These are phyloP conservation scores for Ophiostoma sp. DNA, from an alignment of 2,329 filamentous ascomycete species.

Conservation along the genomic window DNA sequence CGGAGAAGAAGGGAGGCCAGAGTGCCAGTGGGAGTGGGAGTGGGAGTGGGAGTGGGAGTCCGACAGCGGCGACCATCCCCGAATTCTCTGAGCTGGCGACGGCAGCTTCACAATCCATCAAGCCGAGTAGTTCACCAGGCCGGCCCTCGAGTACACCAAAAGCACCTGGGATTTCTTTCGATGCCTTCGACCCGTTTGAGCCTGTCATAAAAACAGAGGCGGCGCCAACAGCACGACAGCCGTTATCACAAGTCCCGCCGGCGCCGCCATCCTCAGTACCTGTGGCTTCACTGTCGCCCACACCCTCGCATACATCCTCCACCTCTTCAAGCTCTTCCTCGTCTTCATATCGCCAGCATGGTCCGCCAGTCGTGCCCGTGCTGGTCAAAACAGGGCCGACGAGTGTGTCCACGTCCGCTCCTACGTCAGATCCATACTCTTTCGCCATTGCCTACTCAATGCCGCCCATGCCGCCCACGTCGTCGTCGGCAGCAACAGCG, in stretches of 20 bases:
- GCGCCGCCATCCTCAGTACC: background rate
- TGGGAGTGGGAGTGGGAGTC: background rate
- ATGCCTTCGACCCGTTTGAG: background rate
- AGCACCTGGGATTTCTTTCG: background rate
- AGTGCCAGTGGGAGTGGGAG: background rate
- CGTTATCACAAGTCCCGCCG: background rate
- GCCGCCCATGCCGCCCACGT: background rate
- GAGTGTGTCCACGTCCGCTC: background rate
- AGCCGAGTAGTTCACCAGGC: background rate
- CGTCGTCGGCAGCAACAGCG: background rate
- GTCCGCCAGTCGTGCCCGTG: background rate
- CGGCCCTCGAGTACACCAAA: too few relatives aligned
- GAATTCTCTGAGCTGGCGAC: slow-evolving; percentile 25
- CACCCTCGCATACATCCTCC: background rate
- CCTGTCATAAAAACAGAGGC: slow-evolving; percentile 6
- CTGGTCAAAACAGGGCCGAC: background rate
- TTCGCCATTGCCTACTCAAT: background rate
- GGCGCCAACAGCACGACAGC: background rate
- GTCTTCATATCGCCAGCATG: background rate
- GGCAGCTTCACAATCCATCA: slow-evolving; percentile 24
- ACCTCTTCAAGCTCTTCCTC: background rate
- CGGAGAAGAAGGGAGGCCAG: background rate
- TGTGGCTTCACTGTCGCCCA: background rate
- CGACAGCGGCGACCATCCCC: background rate
- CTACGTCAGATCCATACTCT: background rate